Evolutionary conservation across 129 eudicot species (phyloP), one percentile per base, ranked within the genome.

Genomic region (Dittrichia graveolens): DNA sequence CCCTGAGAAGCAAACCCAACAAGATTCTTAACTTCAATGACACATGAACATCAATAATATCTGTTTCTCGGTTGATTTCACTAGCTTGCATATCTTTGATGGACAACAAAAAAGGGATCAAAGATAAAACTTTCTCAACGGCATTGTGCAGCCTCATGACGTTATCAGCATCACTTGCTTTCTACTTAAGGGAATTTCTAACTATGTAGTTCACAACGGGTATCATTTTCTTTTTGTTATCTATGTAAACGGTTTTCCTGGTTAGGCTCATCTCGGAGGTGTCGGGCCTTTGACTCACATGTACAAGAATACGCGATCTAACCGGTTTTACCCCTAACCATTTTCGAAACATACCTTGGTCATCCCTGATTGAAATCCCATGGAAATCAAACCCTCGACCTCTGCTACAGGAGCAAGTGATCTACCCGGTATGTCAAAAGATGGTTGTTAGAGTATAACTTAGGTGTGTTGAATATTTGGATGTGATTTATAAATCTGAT

Each of bases 211-310:
- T 88, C 31, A 76, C 86, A 35, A 82, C 86, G 38, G 81, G 71
- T 19, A 93, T 84, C 72, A 44, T 81, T 81, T 90, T 94, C 56
- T 81, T 82, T 83, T 90, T 93, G 74, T 80, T 79, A 44, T 88
- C 91, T 18, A 7, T 57, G 76, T 86, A 88, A 15, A 79, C 78
- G 3, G 85, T 62, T n/a, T 81, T 80, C 58, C 91, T 79, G n/a
- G 86, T 79, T 59, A 97, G 99, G n/a, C 90, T 70, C 54, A 95
- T 63, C 77, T 90, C 62, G 2, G 96, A 88, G 53, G 97, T 90
- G 31, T 24, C 31, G 31, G 2, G 31, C 31, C 31, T 24, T 24
- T 24, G 0, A 2, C 31, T 24, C 31, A 24, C 1, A 24, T 24
- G 31, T 24, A 24, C n/a, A n/a, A n/a, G n/a, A n/a, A n/a, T n/a